phyloP scores from a whole-genome alignment of 306 rosid species.

The Lupinus albus region DNA sequence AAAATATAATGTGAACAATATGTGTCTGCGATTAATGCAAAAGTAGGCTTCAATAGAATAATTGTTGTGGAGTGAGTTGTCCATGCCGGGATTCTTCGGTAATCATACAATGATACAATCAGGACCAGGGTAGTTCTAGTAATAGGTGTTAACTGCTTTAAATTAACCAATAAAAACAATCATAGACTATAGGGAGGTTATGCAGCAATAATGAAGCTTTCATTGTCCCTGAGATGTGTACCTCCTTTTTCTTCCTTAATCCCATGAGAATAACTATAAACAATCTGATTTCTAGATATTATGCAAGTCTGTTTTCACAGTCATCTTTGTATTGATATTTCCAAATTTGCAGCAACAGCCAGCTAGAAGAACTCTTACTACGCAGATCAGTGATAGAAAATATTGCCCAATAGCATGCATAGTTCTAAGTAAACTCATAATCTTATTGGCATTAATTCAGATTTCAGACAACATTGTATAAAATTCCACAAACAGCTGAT shows the following conservation, averaged over 20 bases:
- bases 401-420: background rate
- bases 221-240: background rate
- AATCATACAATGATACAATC: background rate
- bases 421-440: constrained; percentile 21
- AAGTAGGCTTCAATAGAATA: background rate
- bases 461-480: constrained; percentile 2
- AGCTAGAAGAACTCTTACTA: constrained; percentile 28
- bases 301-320: constrained; percentile 21
- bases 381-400: constrained; percentile 22
- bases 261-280: constrained; percentile 9
- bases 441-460: constrained; percentile 30
- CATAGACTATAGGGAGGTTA: constrained; percentile 8
- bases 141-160: constrained; percentile 13
- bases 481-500: constrained; percentile 17
- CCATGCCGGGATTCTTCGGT: constrained; percentile 9
- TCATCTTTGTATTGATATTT: constrained; percentile 8
- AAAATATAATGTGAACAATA: constrained; percentile 15
- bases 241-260: background rate
- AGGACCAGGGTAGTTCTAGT: constrained; percentile 1
- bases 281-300: background rate
- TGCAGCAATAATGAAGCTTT: constrained; percentile 30
- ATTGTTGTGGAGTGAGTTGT: constrained; percentile 2
- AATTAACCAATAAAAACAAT: constrained; percentile 1
- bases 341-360: constrained; percentile 6
- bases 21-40: background rate